Evolutionary conservation across 768 basidiomycete genomes (phyloP).

Genomic region (Rhodotorula taiwanensis): DNA sequence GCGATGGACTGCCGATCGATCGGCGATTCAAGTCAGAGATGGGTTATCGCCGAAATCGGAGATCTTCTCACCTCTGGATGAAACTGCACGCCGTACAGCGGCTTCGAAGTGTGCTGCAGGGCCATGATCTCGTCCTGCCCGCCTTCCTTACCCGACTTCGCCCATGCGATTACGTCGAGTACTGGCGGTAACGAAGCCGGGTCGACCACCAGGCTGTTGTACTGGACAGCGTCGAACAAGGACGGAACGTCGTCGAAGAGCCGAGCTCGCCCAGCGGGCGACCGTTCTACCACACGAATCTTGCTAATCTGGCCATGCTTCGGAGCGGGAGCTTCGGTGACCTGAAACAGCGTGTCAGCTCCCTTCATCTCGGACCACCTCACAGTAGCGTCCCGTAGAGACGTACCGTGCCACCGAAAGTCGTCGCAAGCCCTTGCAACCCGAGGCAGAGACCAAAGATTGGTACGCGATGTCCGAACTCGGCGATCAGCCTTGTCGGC

Average conservation of each 20-base stretch:
- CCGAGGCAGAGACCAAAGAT: constrained; percentile 37
- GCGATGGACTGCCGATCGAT: constrained; percentile 20
- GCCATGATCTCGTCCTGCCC: constrained; percentile 17
- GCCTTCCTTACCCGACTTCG: not conserved
- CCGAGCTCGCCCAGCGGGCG: no score
- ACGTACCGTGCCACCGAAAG: constrained; percentile 26
- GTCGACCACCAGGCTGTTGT: constrained; percentile 32
- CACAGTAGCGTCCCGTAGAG: no score
- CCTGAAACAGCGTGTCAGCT: constrained; percentile 1
- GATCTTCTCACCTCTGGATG: constrained; percentile 30
- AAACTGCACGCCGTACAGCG: constrained; percentile 36
- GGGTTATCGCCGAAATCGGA: not conserved
- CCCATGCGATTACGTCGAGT: constrained; percentile 27
- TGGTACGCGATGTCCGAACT: constrained; percentile 18
- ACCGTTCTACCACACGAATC: not conserved
- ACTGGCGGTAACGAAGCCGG: not conserved
- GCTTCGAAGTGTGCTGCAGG: constrained; percentile 8
- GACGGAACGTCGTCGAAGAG: constrained; percentile 21
- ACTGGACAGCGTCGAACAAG: constrained; percentile 26
- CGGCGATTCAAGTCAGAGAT: no score
- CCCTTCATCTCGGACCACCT: no score
- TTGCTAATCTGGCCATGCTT: constrained; percentile 31
- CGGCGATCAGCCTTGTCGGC: constrained; percentile 20
- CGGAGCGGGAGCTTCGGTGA: constrained; percentile 10
- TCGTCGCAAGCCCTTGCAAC: constrained; percentile 33